Base-by-base conservation (phyloP, 129 eudicot species). In the Artemisia annua region DNA sequence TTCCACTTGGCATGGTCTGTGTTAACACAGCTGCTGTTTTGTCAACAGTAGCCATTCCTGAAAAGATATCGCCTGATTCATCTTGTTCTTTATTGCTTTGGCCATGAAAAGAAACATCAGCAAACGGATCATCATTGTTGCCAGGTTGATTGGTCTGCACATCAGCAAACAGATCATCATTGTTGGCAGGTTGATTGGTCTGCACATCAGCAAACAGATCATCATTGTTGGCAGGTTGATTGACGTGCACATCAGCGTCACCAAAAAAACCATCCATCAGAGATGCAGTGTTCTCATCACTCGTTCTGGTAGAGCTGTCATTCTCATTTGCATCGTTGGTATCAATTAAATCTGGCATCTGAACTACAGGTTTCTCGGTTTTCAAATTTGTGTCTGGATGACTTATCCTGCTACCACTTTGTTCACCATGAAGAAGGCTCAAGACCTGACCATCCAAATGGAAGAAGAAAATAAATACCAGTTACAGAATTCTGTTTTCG, bases 341-440 rank as follows among this genome's bases (percentile, higher is more conserved):
- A 77, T 94, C 97, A 67, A 94, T 86, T 75, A 94, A 85, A 69
- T 94, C 88, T 22, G 99, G 97, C 89, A 94, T 86, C 71, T 83
- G 87, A 59, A 85, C 43, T 8, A 75, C 70, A 10, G 91, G 51
- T 75, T 76, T 70, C 53, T 77, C 89, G 11, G 76, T 66, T 71
- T 84, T 83, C 48, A 50, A 66, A 48, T 70, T 71, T 72, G 85
- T 39, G n/a, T 81, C 89, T 63, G 67, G 80, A 74, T 74, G 83
- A 70, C 78, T 74, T 24, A 67, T 61, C 77, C 71, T 78, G 57
- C 72, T 66, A 76, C 83, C 89, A 54, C 75, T 74, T 66, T 83
- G 85, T 39, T 78, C 92, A 8, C 85, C 89, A 48, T 80, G 71
- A 70, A 93, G 76, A 81, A 93, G 86, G 65, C 75, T 83, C 50